Evolutionary conservation across 192 early-diverging fungal species (phyloP).

Genomic region (Rhizoclosmatium sp.): DNA sequence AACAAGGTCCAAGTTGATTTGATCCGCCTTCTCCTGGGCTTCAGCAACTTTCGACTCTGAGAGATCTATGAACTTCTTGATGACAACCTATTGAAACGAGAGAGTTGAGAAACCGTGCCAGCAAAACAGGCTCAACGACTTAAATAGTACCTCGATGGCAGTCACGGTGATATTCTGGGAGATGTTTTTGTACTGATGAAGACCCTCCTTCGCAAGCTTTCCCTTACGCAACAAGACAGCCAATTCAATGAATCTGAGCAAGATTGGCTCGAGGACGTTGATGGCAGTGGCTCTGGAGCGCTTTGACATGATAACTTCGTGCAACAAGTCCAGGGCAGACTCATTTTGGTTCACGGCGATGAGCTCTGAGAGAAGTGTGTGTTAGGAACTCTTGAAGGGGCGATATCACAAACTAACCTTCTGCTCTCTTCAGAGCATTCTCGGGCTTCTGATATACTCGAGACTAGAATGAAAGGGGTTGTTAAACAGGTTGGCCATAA

Average conservation of each 20-base stretch:
- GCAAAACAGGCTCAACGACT: constrained; percentile 64
- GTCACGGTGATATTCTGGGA: constrained; percentile 93
- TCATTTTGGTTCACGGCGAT: constrained; percentile 85
- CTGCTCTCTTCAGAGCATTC: constrained; percentile 87
- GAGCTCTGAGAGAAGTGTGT: constrained; percentile 59
- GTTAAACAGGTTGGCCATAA: background rate
- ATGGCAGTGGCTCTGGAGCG: constrained; percentile 84
- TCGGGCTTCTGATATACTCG: constrained; percentile 74
- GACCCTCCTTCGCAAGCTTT: constrained; percentile 92
- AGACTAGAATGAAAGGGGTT: constrained; percentile 33
- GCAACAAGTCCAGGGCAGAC: constrained; percentile 85
- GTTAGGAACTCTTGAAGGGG: background rate
- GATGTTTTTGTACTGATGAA: constrained; percentile 98
- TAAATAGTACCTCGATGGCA: constrained; percentile 76
- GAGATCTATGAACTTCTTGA: constrained; percentile 85
- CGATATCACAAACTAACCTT: constrained; percentile 58
- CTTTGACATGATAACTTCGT: constrained; percentile 92
- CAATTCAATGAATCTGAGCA: constrained; percentile 92
- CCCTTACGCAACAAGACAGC: constrained; percentile 87
- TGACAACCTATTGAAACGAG: constrained; percentile 77
- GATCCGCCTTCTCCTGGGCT: constrained; percentile 90
- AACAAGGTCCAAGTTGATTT: constrained; percentile 80
- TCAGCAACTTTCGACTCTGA: constrained; percentile 87
- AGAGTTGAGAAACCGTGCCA: constrained; percentile 82
- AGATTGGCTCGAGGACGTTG: constrained; percentile 86